Base-by-base conservation (phyloP, 2,329 filamentous ascomycete genomes). In the Sarocladium brachiariae region DNA sequence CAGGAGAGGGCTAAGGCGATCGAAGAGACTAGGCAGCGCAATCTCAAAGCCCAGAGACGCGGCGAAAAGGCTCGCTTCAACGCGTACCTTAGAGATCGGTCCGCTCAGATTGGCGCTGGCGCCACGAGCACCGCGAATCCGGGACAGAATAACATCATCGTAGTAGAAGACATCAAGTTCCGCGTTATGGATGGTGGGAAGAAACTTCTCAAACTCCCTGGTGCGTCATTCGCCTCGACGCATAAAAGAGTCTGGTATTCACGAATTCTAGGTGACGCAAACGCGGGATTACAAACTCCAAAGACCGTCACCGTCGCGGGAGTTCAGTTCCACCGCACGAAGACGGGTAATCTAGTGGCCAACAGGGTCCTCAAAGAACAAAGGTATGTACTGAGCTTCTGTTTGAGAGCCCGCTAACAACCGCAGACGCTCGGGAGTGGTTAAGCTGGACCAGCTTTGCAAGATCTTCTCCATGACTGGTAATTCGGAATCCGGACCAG, bases 341-440 rank as follows among this genome's bases (percentile, higher is more conserved):
- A 92, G 65, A 86, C 85, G 58, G 90, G 90, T 54, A 96, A 95
- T 59, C 78, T 96, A 23, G 86, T 91, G 61, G 85, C 89, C 51
- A 78, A 86, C 60, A 83, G 86, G 55, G 76, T 89, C 51, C 78
- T 92, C 53, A 83, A 84, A 64, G 83, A 83, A 55, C 86, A 88
- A 66, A 84, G 81, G 87, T 92, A 81, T 69, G 83, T 76, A 48
- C 25, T 52, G 51, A 57, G 53, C 49, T 43, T 53, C 33, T 19
- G 7, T 45, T 48, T 49, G 30, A 16, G 46, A 37, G 8, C 21
- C 25, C 33, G 19, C 46, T 49, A 33, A 49, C 46, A 37, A 35
- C 3, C 33, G 31, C 61, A 80, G 77, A 56, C 72, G 70, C 64
- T 70, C 72, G 56, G 77, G 74, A 54, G 66, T 68, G 52, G 69